phyloP scores from a whole-genome alignment of 345 rosid genomes.

The Eucalyptus albens region DNA sequence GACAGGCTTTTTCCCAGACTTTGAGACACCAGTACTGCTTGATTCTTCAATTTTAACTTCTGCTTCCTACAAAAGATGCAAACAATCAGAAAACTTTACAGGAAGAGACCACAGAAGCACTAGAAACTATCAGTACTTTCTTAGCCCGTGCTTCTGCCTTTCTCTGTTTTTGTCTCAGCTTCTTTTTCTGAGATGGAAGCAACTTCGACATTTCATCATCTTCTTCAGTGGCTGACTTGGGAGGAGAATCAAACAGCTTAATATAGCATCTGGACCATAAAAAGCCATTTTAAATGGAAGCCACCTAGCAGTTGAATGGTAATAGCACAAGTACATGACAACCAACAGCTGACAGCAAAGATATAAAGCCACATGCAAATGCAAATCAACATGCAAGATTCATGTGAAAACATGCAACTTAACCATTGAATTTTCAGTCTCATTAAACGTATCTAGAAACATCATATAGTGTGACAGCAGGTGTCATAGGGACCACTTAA shows the following conservation, averaged over 20 bases:
- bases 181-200: slow-evolving; percentile 89
- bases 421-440: neutral
- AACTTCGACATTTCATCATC: slow-evolving; percentile 72
- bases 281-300: neutral
- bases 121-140: slow-evolving; percentile 37
- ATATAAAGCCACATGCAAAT: neutral
- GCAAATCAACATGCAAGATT: neutral
- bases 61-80: slow-evolving; percentile 56
- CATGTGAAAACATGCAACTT: neutral
- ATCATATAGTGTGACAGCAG: neutral
- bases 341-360: neutral
- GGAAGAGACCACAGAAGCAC: neutral
- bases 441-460: neutral
- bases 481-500: neutral
- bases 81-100: slow-evolving; percentile 1
- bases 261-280: slow-evolving; percentile 72
- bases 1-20: slow-evolving; percentile 76
- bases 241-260: slow-evolving; percentile 76
- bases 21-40: slow-evolving; percentile 52
- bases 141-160: slow-evolving; percentile 98
- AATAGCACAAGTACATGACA: neutral
- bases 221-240: slow-evolving; percentile 59
- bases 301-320: neutral
- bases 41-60: slow-evolving; percentile 82
- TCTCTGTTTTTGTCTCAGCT: slow-evolving; percentile 78